These are phyloP conservation scores for Pythium insidiosum DNA, from an alignment of 352 stramenopile species.

Conservation along the genomic window DNA sequence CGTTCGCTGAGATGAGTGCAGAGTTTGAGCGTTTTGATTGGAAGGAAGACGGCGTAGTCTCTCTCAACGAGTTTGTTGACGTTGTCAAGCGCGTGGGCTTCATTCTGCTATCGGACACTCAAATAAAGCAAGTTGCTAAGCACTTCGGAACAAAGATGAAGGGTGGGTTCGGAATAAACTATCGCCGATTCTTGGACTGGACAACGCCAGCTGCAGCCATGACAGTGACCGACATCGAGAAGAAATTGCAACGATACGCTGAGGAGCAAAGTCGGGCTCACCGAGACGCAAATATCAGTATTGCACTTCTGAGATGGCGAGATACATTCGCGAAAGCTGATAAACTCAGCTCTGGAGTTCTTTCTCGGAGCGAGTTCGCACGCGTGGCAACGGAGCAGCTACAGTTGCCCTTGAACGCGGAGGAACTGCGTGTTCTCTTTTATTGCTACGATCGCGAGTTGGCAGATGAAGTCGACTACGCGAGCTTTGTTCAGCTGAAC, in stretches of 20 bases:
- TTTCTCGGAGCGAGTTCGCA: constrained; percentile 36
- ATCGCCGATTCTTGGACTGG: constrained; percentile 63
- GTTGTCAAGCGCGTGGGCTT: constrained; percentile 34
- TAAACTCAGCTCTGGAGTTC: constrained; percentile 5
- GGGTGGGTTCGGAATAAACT: constrained; percentile 49
- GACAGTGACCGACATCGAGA: constrained; percentile 30
- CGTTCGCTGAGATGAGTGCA: constrained; percentile 22
- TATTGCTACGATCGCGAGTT: constrained; percentile 47
- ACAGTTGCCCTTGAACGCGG: constrained; percentile 26
- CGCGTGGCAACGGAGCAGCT: constrained; percentile 24
- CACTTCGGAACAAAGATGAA: constrained; percentile 39
- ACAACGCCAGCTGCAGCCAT: constrained; percentile 26
- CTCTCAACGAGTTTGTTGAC: constrained; percentile 35
- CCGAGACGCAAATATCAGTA: no score
- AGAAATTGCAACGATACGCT: constrained; percentile 37
- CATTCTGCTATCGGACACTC: constrained; percentile 24
- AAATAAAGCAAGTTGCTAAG: constrained; percentile 41
- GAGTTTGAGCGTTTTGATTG: constrained; percentile 68
- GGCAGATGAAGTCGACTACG: constrained; percentile 39
- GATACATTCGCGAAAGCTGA: constrained; percentile 28
- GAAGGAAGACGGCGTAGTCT: constrained; percentile 33
- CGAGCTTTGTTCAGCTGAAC: constrained; percentile 46
- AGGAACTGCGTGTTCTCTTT: constrained; percentile 44
- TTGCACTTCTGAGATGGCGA: no score
- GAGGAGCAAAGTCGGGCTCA: no score